Evolutionary conservation across 2,329 filamentous ascomycete genomes (phyloP), one percentile per base, ranked within the genome.

Genomic region (Arthroderma sp.): DNA sequence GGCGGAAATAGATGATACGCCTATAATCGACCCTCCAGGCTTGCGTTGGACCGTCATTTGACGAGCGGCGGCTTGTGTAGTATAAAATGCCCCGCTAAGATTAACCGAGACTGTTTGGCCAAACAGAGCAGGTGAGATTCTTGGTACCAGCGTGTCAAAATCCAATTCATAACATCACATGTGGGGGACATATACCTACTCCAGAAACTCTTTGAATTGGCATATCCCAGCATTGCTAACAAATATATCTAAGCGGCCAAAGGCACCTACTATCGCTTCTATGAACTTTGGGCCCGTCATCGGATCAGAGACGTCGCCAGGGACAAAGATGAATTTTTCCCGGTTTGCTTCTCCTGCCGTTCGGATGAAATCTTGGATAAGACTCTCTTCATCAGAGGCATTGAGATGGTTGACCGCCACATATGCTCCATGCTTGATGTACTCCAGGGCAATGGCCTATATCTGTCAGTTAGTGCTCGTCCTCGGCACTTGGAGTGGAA

Each of bases 191-290:
- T 22, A 22, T 15, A 59, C 68, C 52, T 55, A 80, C 74, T 81
- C 78, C 27, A 95, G 66, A 58, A 95, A 93, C 52, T 93, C 84
- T 47, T 82, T 81, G 64, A 95, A 95, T 51, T 83, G 75, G 70
- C 86, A 94, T 47, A 94, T 75, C 5, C 87, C 87, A 3, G 87
- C 87, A 66, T 94, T 94, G 61, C 80, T 85, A 29, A 94, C 83
- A 62, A 89, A 89, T 5, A 94, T 70, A 63, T 86, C 81, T 31
- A 87, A 65, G 3, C 77, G 70, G 0, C 66, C 64, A 37, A 66
- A 67, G 1, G 51, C 53, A 47, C 73, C 61, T 1, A 88, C 80
- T 0, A 82, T 80, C 51, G 73, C 70, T 8, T 68, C 65, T 4
- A 94, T 80, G 27, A 94, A 73, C 29, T 73, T 66, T 37, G 71